phyloP scores from a whole-genome alignment of 306 rosid species.

The Phaseolus lunatus region DNA sequence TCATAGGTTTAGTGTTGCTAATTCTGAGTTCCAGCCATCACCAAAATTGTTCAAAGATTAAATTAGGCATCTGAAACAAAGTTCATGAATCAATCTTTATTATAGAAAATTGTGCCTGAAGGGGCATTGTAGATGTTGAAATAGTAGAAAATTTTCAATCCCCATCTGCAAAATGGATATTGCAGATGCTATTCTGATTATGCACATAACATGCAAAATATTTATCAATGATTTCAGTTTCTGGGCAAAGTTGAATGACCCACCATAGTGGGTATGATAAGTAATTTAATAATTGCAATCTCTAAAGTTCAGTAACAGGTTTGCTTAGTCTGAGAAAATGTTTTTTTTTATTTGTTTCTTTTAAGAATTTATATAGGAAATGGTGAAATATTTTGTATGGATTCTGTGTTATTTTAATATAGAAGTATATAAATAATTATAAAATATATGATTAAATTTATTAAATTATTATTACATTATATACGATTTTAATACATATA shows the following conservation, averaged over 20 bases:
- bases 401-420: too few relatives aligned
- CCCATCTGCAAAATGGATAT: background rate
- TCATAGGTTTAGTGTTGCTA: slow-evolving; percentile 47
- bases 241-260: too few relatives aligned
- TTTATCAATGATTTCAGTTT: too few relatives aligned
- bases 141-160: slow-evolving; percentile 24
- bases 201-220: too few relatives aligned
- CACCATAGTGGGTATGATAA: too few relatives aligned
- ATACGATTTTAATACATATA: too few relatives aligned
- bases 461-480: too few relatives aligned
- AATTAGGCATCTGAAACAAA: slow-evolving; percentile 49
- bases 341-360: too few relatives aligned
- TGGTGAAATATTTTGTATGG: too few relatives aligned
- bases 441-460: too few relatives aligned
- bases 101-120: slow-evolving; percentile 44
- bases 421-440: too few relatives aligned
- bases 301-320: background rate
- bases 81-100: slow-evolving; percentile 43
- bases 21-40: slow-evolving; percentile 23
- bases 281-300: too few relatives aligned
- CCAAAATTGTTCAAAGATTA: slow-evolving; percentile 25
- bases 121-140: slow-evolving; percentile 36
- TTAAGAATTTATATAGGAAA: background rate
- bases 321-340: background rate
- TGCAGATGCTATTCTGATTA: background rate